These are phyloP conservation scores for Yarrowia hollandica DNA, from an alignment of 805 yeast genomes.

Conservation along the genomic window DNA sequence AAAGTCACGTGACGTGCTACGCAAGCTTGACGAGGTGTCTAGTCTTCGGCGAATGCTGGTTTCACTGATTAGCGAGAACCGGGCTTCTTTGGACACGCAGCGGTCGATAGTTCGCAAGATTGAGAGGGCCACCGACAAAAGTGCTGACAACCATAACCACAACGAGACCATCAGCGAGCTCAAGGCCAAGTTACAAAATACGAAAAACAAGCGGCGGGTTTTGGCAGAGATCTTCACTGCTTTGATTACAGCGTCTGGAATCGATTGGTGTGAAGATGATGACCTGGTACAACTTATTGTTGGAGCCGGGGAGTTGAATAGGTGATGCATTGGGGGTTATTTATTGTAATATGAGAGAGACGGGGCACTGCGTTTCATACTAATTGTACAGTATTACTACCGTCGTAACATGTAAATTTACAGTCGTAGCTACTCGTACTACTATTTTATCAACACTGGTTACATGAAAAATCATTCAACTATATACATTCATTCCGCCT, in stretches of 20 bases:
- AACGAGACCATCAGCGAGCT: neutral
- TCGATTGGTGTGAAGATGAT: conserved; percentile 34
- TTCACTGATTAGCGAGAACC: neutral
- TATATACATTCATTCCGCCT: conserved; percentile 17
- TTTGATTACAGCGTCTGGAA: conserved; percentile 33
- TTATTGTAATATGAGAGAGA: too few relatives aligned
- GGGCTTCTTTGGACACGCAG: neutral
- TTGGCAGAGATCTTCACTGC: conserved; percentile 34
- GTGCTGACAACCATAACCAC: neutral
- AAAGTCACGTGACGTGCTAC: conserved; percentile 2
- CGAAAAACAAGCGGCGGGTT: conserved; percentile 29
- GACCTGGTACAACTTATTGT: conserved; percentile 28
- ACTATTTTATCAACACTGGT: neutral
- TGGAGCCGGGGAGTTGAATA: conserved; percentile 18
- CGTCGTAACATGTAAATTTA: too few relatives aligned
- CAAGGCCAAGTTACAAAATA: neutral
- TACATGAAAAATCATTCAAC: conserved; percentile 4
- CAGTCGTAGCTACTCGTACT: neutral
- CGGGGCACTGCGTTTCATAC: too few relatives aligned
- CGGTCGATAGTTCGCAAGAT: neutral
- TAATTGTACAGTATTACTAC: too few relatives aligned
- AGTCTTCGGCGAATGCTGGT: neutral
- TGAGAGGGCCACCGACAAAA: neutral
- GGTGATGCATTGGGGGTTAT: neutral
- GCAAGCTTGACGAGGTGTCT: neutral